Evolutionary conservation across 768 basidiomycete species (phyloP).

Genomic region (Xanthoconium stramineum): DNA sequence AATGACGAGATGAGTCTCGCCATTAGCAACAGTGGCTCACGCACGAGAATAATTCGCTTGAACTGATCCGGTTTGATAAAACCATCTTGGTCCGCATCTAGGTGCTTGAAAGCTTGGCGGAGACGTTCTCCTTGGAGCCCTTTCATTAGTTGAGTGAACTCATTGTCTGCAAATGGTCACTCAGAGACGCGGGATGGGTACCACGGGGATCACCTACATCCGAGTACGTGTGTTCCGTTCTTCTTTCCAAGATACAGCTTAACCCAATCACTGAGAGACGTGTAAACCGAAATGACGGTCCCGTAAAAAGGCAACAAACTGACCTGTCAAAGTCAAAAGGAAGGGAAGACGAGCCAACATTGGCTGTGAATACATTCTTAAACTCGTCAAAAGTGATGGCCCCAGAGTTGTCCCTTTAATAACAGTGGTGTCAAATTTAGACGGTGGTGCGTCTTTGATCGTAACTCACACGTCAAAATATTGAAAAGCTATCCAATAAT

Average conservation of each 20-base stretch:
- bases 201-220: conserved; percentile 56
- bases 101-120: conserved; percentile 90
- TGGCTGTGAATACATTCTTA: conserved; percentile 85
- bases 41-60: conserved; percentile 88
- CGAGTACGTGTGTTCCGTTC: conserved; percentile 86
- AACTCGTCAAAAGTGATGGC: conserved; percentile 93
- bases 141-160: conserved; percentile 99
- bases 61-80: conserved; percentile 94
- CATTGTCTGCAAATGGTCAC: conserved; percentile 58
- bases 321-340: conserved; percentile 96
- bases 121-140: conserved; percentile 96
- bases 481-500: conserved; percentile 95
- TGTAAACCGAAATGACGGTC: conserved; percentile 2
- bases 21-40: conserved; percentile 20
- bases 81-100: conserved; percentile 89
- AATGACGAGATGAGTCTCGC: conserved; percentile 1
- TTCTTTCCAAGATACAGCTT: conserved; percentile 93
- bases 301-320: conserved; percentile 11
- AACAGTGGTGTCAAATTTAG: conserved; percentile 6
- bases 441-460: not conserved
- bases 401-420: conserved; percentile 78
- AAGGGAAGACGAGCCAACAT: conserved; percentile 73
- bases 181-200: conserved; percentile 5
- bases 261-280: conserved; percentile 75
- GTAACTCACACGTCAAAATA: conserved; percentile 89